Base-by-base conservation (phyloP, 768 basidiomycete genomes). In the Tylopilus subfusipes region DNA sequence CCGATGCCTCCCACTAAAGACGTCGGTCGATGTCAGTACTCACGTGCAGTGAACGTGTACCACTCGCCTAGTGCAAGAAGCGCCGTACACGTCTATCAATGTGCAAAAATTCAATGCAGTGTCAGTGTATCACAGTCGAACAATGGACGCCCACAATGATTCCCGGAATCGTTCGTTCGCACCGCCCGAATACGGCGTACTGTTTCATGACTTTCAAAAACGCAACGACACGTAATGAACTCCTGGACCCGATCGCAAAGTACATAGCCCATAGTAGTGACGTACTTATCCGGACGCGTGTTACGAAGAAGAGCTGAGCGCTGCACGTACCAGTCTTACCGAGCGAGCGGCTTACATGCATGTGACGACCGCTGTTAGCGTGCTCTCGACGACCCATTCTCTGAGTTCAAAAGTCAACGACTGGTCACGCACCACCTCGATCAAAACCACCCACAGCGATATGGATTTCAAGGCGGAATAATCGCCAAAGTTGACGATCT, bases 281-380 rank as follows among this genome's bases (percentile, higher is more conserved):
- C 53, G 25, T 18, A 56, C 50, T 19, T 29, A 52, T 46, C 24
- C 39, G 25, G 25, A 56, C 48, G 45, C 45, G 55, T 27, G 50
- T 29, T 10, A 50, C 55, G 11, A 56, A 56, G 33, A 52, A 56
- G 19, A 56, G 30, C 6, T 56, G 55, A 7, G 21, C 45, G 16
- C 50, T 56, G 36, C 3, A 25, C 9, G 12, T 18, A 22, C n/a
- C 31, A 34, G 3, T 7, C 7, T 16, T 4, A 36, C 18, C 16
- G 18, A 36, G 6, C 16, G 19, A 42, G 5, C 16, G 42, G 36
- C 50, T 13, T 4, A 51, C 54, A 55, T 55, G 50, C 36, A 51
- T 16, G 49, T 47, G 2, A 55, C 44, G 11, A 38, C 6, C 16
- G 43, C 45, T 19, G 50, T 52, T 39, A 52, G 18, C 3, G 8